phyloP scores from a whole-genome alignment of 2,329 filamentous ascomycete genomes.

The Fusarium armeniacum region DNA sequence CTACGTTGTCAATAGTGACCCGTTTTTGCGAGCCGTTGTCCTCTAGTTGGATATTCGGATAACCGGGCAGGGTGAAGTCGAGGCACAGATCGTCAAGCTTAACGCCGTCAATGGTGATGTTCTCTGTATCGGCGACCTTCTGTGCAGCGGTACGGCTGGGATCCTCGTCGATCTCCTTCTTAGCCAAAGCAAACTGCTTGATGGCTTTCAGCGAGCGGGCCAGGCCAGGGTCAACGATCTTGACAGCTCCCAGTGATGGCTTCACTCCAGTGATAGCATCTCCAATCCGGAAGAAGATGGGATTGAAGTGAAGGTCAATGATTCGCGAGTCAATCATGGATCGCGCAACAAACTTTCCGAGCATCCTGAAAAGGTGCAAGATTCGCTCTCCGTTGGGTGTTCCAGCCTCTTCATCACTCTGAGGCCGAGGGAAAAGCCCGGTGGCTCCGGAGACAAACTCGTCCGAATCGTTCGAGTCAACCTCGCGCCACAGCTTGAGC shows the following conservation, averaged over 20 bases:
- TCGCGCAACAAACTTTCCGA: constrained; percentile 96
- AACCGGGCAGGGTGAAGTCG: constrained; percentile 95
- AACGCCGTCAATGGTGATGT: constrained; percentile 81
- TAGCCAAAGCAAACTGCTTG: constrained; percentile 86
- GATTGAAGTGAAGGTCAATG: constrained; percentile 97
- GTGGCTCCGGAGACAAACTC: constrained; percentile 88
- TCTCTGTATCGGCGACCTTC: constrained; percentile 77
- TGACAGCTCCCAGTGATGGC: constrained; percentile 89
- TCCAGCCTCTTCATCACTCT: constrained; percentile 81
- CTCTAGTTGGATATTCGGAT: constrained; percentile 86
- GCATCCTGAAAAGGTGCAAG: constrained; percentile 88
- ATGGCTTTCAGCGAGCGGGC: constrained; percentile 88
- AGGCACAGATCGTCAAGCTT: constrained; percentile 88
- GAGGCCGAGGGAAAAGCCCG: constrained; percentile 91
- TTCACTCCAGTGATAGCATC: constrained; percentile 76
- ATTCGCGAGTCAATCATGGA: constrained; percentile 99
- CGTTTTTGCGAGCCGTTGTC: constrained; percentile 79
- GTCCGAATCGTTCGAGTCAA: constrained; percentile 77
- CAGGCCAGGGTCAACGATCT: constrained; percentile 87
- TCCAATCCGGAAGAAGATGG: constrained; percentile 96
- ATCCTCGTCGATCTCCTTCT: constrained; percentile 85
- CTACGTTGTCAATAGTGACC: constrained; percentile 93
- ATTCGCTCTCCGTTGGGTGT: constrained; percentile 88
- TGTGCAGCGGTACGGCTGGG: constrained; percentile 73
- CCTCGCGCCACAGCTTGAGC: constrained; percentile 95